Percentiles rank a stretch among this genome's conserved stretches.
phyloP scores from a whole-genome alignment of 1,139 yeast species.

The Waltiozyma sp. region DNA sequence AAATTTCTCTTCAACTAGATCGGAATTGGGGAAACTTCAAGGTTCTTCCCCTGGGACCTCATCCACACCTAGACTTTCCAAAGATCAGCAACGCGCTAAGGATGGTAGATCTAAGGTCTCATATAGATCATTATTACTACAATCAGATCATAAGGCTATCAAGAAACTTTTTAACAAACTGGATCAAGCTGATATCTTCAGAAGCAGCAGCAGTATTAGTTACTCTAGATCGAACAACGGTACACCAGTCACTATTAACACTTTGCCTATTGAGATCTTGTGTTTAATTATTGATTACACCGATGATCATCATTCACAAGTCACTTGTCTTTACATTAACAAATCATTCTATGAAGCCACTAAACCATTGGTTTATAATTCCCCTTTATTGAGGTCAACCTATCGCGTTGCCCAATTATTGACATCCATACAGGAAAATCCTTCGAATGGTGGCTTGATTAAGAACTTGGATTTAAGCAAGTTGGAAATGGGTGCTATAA shows the following conservation, averaged over 20 bases:
- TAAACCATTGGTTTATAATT: conserved; percentile 41
- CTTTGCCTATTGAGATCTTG: conserved; percentile 23
- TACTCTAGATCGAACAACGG: not conserved
- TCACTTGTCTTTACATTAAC: conserved; percentile 38
- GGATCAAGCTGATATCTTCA: conserved; percentile 12
- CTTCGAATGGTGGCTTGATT: conserved; percentile 45
- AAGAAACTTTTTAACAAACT: conserved; percentile 14
- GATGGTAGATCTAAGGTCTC: conserved; percentile 8
- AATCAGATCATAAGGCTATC: conserved; percentile 12
- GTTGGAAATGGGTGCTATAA: conserved; percentile 33
- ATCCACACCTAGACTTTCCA: not conserved
- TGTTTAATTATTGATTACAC: conserved; percentile 15
- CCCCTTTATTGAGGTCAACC: conserved; percentile 51
- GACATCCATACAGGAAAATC: conserved; percentile 44
- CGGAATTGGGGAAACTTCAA: too few species aligned
- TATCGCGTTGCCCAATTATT: conserved; percentile 73
- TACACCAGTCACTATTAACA: conserved; percentile 5
- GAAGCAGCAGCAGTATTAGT: not conserved
- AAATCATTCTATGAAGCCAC: conserved; percentile 39
- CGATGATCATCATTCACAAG: conserved; percentile 23
- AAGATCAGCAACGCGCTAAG: conserved; percentile 1
- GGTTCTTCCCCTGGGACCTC: not conserved
- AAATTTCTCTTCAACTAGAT: too few species aligned
- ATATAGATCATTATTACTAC: conserved; percentile 11
- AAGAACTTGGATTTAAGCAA: conserved; percentile 46